Percentiles rank a stretch among this genome's conserved stretches.
phyloP scores from a whole-genome alignment of 2,329 filamentous ascomycete species.

The Neofusicoccum sp. region DNA sequence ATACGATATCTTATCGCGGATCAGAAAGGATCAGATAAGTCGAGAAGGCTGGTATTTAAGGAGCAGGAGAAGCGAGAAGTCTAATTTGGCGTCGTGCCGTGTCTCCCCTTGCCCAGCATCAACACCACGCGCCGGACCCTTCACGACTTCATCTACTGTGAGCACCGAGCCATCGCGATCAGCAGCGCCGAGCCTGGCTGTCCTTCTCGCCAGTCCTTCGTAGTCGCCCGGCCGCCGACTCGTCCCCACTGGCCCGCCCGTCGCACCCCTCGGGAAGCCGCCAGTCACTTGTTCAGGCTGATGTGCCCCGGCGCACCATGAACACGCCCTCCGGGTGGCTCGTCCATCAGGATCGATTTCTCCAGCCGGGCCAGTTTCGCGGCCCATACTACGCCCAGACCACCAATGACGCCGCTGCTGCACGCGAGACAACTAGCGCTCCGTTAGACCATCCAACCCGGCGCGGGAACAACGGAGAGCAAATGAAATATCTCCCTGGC shows the following conservation, averaged over 20 bases:
- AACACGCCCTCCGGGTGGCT: constrained; percentile 14
- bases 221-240: neutral
- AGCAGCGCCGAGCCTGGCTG: neutral
- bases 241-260: neutral
- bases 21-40: constrained; percentile 14
- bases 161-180: neutral
- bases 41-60: neutral
- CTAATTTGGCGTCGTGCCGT: neutral
- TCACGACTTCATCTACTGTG: neutral
- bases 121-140: neutral
- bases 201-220: neutral
- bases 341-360: constrained; percentile 18
- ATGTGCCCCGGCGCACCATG: neutral
- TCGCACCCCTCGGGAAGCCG: neutral
- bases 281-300: neutral
- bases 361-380: constrained; percentile 14
- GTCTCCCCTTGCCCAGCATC: neutral
- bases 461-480: neutral
- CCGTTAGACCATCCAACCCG: neutral
- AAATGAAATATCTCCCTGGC: neutral
- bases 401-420: neutral
- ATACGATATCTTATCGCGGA: constrained; percentile 13
- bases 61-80: constrained; percentile 1
- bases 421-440: neutral
- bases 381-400: neutral